Base-by-base conservation (phyloP, 2,329 filamentous ascomycete species). In the Neonectria hederae region DNA sequence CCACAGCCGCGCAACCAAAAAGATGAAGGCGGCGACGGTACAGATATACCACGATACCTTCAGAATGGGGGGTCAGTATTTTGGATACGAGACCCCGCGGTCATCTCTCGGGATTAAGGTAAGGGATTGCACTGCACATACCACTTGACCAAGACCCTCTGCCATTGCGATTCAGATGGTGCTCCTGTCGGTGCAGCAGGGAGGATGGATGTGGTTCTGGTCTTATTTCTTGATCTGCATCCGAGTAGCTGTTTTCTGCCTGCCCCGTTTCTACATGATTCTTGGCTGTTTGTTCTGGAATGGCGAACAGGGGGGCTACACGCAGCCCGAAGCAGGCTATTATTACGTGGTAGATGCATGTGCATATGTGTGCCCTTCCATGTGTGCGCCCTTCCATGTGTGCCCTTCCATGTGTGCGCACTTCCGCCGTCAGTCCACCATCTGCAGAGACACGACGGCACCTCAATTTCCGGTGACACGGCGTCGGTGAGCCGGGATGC, bases 21-120 rank as follows among this genome's bases (percentile, higher is more conserved):
- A 72, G 24, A 72, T 30, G 53, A 51, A 63, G 2, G 70, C 70
- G 22, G 66, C 55, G 17, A 45, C 60, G 26, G 70, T 71, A 56
- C 66, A 68, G 26, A 72, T 69, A 42, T 72, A 72, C 70, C 70
- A 72, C 11, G 70, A 72, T 35, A 72, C 28, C 70, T 72, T 22
- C 22, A 48, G 48, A 30, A 17, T n/a, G n/a, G n/a, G 8, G 42
- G 22, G 2, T 56, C 30, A 67, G 42, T 6, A 0, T 42, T 32
- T 53, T 30, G 22, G n/a, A 13, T 5, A 24, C n/a, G 24, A 19
- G 19, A 22, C 21, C 11, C 11, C 54, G 46, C 42, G 21, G 19
- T 5, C 24, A 21, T 32, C 8, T 2, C 26, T 46, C 40, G 53
- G 11, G 24, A 35, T 49, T 19, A 45, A 30, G 43, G 30, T 19